Evolutionary conservation across 257 asterid species (phyloP).

Genomic region (Ocimum tenuiflorum): DNA sequence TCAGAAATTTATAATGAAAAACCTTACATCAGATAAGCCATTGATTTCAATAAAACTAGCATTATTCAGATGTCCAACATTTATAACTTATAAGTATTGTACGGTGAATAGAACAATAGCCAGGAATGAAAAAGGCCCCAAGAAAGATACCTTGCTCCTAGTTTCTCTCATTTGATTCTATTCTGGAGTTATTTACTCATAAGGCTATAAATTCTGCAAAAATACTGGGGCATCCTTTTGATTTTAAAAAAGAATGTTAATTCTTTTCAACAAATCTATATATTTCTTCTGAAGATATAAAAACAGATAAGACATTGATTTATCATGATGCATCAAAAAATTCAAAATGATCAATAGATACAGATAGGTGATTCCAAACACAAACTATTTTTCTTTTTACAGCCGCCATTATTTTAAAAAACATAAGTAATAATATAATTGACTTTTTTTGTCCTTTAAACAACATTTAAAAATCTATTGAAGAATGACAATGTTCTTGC

Average conservation of each 20-base stretch:
- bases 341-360: not conserved
- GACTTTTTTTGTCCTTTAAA: too few relatives aligned
- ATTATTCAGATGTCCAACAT: not conserved
- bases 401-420: too few relatives aligned
- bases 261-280: not conserved
- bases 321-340: not conserved
- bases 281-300: not conserved
- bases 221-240: not conserved
- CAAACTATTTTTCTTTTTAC: too few relatives aligned
- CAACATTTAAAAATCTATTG: too few relatives aligned
- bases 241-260: not conserved
- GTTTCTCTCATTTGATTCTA: not conserved
- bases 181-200: not conserved
- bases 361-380: too few relatives aligned
- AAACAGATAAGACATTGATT: not conserved
- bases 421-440: too few relatives aligned
- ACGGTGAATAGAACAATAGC: not conserved
- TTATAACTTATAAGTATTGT: not conserved
- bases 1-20: not conserved
- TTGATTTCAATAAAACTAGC: not conserved
- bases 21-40: not conserved
- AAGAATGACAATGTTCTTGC: too few relatives aligned
- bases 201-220: not conserved
- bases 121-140: not conserved
- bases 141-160: not conserved